Evolutionary conservation across 2,329 filamentous ascomycete genomes (phyloP).

Genomic region (Gnomoniopsis sp.): DNA sequence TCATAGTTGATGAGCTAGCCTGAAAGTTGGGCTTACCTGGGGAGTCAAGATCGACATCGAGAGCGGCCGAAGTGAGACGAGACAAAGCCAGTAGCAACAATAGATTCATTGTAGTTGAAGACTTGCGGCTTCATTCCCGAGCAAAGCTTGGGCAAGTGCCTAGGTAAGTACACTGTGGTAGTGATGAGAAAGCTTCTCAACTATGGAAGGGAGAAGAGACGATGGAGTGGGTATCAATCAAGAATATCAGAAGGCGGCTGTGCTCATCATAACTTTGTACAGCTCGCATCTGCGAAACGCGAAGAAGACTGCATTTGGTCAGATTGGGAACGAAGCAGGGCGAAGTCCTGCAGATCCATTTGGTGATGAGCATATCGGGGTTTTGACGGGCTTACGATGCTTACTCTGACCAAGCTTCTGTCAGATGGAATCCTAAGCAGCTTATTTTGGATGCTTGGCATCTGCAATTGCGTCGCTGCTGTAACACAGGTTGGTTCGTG

Average conservation of each 20-base stretch:
- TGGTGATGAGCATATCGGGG: not conserved
- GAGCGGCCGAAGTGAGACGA: conserved; percentile 4
- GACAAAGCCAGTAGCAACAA: conserved; percentile 6
- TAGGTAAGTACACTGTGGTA: not conserved
- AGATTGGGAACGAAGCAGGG: not conserved
- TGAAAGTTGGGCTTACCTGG: not conserved
- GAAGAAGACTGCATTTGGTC: not conserved
- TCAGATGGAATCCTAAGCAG: no score
- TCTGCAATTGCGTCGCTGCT: no score
- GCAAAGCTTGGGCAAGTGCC: not conserved
- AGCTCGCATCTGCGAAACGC: not conserved
- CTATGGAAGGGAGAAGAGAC: not conserved
- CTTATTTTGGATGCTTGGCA: no score
- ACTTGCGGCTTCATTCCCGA: not conserved
- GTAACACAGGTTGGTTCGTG: no score
- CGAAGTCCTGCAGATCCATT: not conserved
- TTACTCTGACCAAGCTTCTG: not conserved
- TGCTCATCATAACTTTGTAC: not conserved
- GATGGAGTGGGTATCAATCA: no score
- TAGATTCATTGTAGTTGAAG: not conserved
- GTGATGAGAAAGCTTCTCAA: not conserved
- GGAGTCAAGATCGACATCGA: conserved; percentile 17
- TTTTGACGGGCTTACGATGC: not conserved
- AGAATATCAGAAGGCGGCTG: not conserved
- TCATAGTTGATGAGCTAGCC: not conserved